A percentile compares a stretch with the other conserved stretches of the same genome.
Evolutionary conservation across 495 filamentous ascomycete genomes (phyloP).

Genomic region (Penicillium flavigenum): DNA sequence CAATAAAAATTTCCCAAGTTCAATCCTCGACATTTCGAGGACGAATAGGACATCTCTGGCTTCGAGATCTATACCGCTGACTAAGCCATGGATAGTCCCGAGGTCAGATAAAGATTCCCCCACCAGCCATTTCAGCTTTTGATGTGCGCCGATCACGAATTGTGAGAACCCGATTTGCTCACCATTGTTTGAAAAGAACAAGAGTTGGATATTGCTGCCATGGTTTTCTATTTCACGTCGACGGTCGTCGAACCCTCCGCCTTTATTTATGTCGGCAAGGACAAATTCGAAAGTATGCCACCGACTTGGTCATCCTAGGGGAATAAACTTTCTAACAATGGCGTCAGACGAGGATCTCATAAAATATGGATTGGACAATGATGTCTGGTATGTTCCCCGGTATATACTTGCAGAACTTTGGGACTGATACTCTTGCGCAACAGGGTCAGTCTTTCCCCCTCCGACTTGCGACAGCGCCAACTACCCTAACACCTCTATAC

Average conservation of each 20-base stretch:
- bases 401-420: constrained; percentile 1
- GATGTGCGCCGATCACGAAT: constrained; percentile 5
- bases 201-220: constrained; percentile 35
- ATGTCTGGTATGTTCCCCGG: constrained; percentile 72
- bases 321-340: constrained; percentile 22
- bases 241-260: constrained; percentile 72
- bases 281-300: constrained; percentile 93
- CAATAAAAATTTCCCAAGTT: background rate
- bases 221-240: constrained; percentile 97
- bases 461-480: constrained; percentile 6
- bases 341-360: constrained; percentile 90
- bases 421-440: constrained; percentile 12
- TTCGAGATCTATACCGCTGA: constrained; percentile 12
- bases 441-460: constrained; percentile 40
- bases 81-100: constrained; percentile 11
- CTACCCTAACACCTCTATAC: constrained; percentile 21
- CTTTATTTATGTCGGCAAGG: constrained; percentile 93
- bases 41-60: background rate
- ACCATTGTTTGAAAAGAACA: background rate
- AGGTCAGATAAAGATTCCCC: constrained; percentile 6
- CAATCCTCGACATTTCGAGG: background rate
- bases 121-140: constrained; percentile 8
- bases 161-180: background rate
- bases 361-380: constrained; percentile 86
- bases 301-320: constrained; percentile 12